phyloP scores from a whole-genome alignment of 2,329 filamentous ascomycete genomes.

The Paraconiothyrium brasiliense region DNA sequence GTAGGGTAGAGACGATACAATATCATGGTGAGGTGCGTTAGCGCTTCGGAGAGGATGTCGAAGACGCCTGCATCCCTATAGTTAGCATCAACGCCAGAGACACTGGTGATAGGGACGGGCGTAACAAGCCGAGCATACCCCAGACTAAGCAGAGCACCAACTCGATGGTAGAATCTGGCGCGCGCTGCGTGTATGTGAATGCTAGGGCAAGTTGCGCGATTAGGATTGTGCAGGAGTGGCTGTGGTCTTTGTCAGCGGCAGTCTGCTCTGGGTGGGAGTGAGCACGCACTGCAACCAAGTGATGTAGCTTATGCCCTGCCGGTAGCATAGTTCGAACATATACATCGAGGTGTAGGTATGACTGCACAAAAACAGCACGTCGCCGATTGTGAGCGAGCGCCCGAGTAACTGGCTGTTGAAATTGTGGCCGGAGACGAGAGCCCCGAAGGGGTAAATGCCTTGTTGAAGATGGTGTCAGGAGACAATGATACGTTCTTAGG shows the following conservation, averaged over 20 bases:
- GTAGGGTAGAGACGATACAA: constrained; percentile 14
- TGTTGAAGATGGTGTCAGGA: neutral
- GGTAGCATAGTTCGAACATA: constrained; percentile 15
- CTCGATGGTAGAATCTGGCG: constrained; percentile 5
- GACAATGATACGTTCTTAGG: neutral
- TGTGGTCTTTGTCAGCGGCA: neutral
- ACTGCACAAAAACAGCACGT: constrained; percentile 10
- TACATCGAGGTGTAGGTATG: constrained; percentile 16
- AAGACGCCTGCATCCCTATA: constrained; percentile 11
- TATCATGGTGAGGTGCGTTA: constrained; percentile 12
- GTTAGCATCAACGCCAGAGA: neutral
- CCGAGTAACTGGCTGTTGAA: neutral
- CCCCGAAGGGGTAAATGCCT: constrained; percentile 11
- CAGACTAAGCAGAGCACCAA: constrained; percentile 8
- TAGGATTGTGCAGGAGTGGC: neutral
- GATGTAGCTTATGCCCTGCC: constrained; percentile 10
- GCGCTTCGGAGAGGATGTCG: constrained; percentile 14
- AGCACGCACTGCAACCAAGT: constrained; percentile 3
- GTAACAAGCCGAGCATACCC: neutral
- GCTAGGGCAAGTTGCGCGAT: neutral
- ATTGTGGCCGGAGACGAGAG: constrained; percentile 1
- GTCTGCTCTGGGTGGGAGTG: neutral
- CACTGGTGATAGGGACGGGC: neutral
- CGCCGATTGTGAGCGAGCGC: constrained; percentile 1
- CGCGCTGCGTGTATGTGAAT: neutral